phyloP scores from a whole-genome alignment of 768 basidiomycete genomes.

The Agaricus bisporus region DNA sequence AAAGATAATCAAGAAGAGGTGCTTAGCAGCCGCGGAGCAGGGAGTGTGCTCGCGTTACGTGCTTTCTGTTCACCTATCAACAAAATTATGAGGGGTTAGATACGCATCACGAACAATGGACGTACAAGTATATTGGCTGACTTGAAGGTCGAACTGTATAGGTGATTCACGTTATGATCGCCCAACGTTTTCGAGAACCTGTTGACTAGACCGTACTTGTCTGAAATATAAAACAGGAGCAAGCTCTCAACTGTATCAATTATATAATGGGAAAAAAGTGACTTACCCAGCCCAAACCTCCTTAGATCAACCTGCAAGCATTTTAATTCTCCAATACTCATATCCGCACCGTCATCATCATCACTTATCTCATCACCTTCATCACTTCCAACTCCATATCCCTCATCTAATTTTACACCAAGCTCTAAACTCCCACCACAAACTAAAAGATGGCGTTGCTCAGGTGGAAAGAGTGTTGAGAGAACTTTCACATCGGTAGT shows the following conservation, averaged over 20 bases:
- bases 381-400: slow-evolving; percentile 16
- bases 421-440: slow-evolving; percentile 65
- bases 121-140: slow-evolving; percentile 72
- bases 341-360: slow-evolving; percentile 29
- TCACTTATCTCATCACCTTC: slow-evolving; percentile 14
- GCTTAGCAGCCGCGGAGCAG: slow-evolving; percentile 54
- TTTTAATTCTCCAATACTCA: slow-evolving; percentile 39
- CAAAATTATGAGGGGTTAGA: not conserved
- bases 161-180: slow-evolving; percentile 70
- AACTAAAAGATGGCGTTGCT: slow-evolving; percentile 68
- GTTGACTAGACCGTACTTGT: slow-evolving; percentile 75
- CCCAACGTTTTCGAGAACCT: slow-evolving; percentile 71
- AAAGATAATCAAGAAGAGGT: not conserved
- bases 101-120: not conserved
- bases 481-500: slow-evolving; percentile 67
- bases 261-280: not conserved
- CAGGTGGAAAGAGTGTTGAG: slow-evolving; percentile 63
- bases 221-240: slow-evolving; percentile 24
- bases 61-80: slow-evolving; percentile 47
- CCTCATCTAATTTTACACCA: slow-evolving; percentile 32
- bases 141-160: slow-evolving; percentile 82
- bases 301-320: slow-evolving; percentile 75
- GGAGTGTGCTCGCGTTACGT: slow-evolving; percentile 50
- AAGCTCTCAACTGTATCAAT: not conserved
- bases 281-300: slow-evolving; percentile 63